Conservation (phyloP, 106 monocot species). For the Cymbidium sinense region DNA sequence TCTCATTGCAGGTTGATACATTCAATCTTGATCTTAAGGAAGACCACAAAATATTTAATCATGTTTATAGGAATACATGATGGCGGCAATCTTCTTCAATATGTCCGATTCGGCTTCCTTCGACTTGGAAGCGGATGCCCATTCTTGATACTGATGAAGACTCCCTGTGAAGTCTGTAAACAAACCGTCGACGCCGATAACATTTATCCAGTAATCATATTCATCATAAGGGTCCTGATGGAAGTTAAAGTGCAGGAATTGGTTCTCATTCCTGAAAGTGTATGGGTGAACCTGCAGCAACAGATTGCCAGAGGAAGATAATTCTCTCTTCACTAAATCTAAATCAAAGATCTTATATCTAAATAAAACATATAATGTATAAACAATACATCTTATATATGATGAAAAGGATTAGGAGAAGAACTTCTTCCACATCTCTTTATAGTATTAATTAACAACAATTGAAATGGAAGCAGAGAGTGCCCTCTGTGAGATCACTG, state of each 20-base stretch:
- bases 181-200: conserved; percentile 14
- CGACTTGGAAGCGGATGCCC: not conserved
- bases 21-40: not conserved
- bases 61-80: not conserved
- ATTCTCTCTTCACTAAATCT: not conserved
- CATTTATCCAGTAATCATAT: conserved; percentile 23
- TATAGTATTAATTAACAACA: too few species aligned
- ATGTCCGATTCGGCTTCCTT: not conserved
- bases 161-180: conserved; percentile 32
- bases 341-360: too few species aligned
- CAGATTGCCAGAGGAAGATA: not conserved
- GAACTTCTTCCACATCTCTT: too few species aligned
- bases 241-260: conserved; percentile 23
- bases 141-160: conserved; percentile 24
- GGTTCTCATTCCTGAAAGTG: conserved; percentile 28
- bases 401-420: too few species aligned
- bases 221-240: conserved; percentile 25
- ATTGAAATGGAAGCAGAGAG: too few species aligned
- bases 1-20: not conserved
- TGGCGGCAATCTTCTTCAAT: not conserved
- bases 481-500: too few species aligned
- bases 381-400: too few species aligned
- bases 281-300: conserved; percentile 25
- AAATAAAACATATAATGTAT: too few species aligned
- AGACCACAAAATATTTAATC: not conserved